These are phyloP conservation scores for Dichotomocladium elegans DNA, from an alignment of 371 early-diverging fungal genomes.

Conservation along the genomic window DNA sequence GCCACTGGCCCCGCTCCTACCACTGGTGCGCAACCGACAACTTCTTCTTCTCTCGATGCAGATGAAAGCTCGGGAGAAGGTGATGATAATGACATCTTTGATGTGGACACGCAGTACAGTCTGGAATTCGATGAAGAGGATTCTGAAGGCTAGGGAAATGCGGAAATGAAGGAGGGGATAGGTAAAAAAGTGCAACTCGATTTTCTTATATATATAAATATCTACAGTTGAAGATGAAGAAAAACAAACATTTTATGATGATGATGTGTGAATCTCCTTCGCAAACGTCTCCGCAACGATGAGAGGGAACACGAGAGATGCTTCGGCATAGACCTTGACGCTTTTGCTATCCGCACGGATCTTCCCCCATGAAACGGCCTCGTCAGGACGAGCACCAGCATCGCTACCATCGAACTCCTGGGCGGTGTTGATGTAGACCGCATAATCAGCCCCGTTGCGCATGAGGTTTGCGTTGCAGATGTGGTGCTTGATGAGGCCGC, in stretches of 20 bases:
- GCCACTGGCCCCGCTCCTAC: too few species aligned
- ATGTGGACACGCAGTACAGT: slow-evolving; percentile 6
- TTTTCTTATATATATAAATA: too few species aligned
- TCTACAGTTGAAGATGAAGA: too few species aligned
- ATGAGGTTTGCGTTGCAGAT: slow-evolving; percentile 99
- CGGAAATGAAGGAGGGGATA: too few species aligned
- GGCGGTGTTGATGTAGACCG: slow-evolving; percentile 98
- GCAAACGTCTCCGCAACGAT: slow-evolving; percentile 96
- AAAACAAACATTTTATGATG: neutral
- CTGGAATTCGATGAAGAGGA: slow-evolving; percentile 4
- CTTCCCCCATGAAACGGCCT: slow-evolving; percentile 99
- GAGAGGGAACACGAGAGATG: slow-evolving; percentile 94
- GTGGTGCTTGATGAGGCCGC: slow-evolving; percentile 99
- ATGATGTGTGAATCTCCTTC: slow-evolving; percentile 27
- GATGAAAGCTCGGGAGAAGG: too few species aligned
- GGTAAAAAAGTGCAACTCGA: too few species aligned
- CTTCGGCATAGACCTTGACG: slow-evolving; percentile 95
- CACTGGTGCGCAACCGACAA: too few species aligned
- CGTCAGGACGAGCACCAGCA: slow-evolving; percentile 98
- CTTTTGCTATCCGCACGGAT: slow-evolving; percentile 83
- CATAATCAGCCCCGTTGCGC: slow-evolving; percentile 99
- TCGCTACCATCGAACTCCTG: slow-evolving; percentile 99
- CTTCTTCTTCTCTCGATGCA: too few species aligned
- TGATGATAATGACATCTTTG: slow-evolving; percentile 1
- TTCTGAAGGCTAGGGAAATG: too few species aligned